These are phyloP conservation scores for Grosmannia serpens DNA, from an alignment of 2,329 filamentous ascomycete genomes.

Conservation along the genomic window DNA sequence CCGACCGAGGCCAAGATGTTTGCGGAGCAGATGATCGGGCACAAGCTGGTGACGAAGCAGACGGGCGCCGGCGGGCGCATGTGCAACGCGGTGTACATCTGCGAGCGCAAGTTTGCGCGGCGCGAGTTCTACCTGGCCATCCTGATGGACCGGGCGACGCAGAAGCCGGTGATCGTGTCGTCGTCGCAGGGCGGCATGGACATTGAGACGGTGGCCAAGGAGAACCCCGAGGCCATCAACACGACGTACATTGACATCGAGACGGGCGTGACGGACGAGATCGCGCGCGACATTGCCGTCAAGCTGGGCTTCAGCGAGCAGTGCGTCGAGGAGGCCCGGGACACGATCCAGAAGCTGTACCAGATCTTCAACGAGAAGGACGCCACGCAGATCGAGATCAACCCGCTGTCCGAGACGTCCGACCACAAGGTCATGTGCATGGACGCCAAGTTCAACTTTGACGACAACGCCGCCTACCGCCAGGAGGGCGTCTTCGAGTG, in stretches of 20 bases:
- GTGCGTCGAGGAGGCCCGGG: constrained; percentile 89
- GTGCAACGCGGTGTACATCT: constrained; percentile 97
- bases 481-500: constrained; percentile 92
- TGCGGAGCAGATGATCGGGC: constrained; percentile 97
- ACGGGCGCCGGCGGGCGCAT: constrained; percentile 86
- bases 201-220: constrained; percentile 97
- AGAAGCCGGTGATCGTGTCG: constrained; percentile 90
- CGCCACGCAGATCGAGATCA: constrained; percentile 99
- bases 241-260: constrained; percentile 93
- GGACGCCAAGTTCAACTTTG: constrained; percentile 98
- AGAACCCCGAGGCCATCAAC: constrained; percentile 89
- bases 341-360: constrained; percentile 98
- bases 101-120: constrained; percentile 98
- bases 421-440: constrained; percentile 98
- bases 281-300: constrained; percentile 77
- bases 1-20: constrained; percentile 95
- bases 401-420: constrained; percentile 94
- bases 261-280: constrained; percentile 86
- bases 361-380: constrained; percentile 98
- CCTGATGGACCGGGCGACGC: constrained; percentile 89
- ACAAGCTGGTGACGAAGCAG: constrained; percentile 99
- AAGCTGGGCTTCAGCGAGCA: constrained; percentile 96
- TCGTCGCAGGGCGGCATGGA: constrained; percentile 99
- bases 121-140: constrained; percentile 98
- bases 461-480: constrained; percentile 97